Conservation (phyloP, 1,284 basidiomycete genomes). For the Chiua sp. region DNA sequence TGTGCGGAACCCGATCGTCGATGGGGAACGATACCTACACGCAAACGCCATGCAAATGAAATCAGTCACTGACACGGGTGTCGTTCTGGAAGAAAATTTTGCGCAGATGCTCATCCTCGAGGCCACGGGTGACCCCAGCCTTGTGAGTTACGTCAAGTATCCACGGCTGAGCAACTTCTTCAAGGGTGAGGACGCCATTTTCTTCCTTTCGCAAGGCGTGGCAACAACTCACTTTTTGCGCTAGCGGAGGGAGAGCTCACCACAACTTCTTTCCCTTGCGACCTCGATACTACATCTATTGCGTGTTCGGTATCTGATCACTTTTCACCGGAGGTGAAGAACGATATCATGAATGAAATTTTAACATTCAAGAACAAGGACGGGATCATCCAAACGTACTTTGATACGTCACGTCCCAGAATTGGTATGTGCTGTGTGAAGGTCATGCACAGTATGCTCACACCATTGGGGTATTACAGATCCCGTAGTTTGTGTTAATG, state of each 20-base stretch:
- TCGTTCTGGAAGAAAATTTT: conserved; percentile 28
- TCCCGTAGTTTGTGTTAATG: conserved; percentile 25
- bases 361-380: conserved; percentile 22
- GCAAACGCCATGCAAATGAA: conserved; percentile 21
- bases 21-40: conserved; percentile 21
- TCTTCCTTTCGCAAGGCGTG: not conserved
- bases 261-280: conserved; percentile 15
- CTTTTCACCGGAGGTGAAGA: conserved; percentile 19
- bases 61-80: conserved; percentile 23
- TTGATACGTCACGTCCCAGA: conserved; percentile 22
- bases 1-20: conserved; percentile 22
- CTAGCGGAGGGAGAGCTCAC: conserved; percentile 16
- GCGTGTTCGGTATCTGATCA: conserved; percentile 24
- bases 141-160: conserved; percentile 25
- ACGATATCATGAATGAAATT: conserved; percentile 31
- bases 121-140: conserved; percentile 16
- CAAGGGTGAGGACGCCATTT: conserved; percentile 12
- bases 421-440: conserved; percentile 16
- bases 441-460: conserved; percentile 5
- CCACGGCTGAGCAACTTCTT: conserved; percentile 29
- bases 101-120: conserved; percentile 29
- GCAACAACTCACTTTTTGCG: conserved; percentile 1
- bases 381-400: conserved; percentile 25
- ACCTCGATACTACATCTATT: conserved; percentile 28
- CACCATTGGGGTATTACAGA: conserved; percentile 1